Evolutionary conservation across 1,284 basidiomycete species (phyloP).

Genomic region (Papiliotrema flavescens): DNA sequence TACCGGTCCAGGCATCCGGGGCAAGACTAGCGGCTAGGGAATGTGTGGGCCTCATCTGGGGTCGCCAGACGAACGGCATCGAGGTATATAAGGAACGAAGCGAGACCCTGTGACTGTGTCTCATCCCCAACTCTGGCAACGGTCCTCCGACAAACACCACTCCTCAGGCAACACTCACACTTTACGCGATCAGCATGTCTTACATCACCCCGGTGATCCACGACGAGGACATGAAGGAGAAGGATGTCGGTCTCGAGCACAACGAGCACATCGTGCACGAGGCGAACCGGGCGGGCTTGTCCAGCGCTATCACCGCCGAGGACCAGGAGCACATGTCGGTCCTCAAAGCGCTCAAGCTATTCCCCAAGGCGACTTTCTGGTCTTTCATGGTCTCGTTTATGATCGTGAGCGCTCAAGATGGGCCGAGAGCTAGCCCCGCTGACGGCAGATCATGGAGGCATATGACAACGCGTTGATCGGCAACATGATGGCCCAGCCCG

Average conservation of each 20-base stretch:
- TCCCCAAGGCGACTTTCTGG: conserved; percentile 3
- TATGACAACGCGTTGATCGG: conserved; percentile 11
- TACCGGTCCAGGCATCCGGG: no score
- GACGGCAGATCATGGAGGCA: conserved; percentile 1
- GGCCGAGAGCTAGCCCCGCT: background rate
- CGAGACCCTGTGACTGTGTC: no score
- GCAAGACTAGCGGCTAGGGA: no score
- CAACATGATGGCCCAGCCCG: conserved; percentile 36
- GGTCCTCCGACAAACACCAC: no score
- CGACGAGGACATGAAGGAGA: conserved; percentile 2
- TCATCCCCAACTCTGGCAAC: no score
- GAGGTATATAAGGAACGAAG: no score
- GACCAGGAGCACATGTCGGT: conserved; percentile 1
- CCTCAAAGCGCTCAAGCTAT: background rate
- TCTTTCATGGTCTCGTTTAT: conserved; percentile 3
- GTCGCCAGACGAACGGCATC: no score
- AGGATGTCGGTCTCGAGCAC: background rate
- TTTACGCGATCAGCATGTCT: no score
- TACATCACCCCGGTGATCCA: background rate
- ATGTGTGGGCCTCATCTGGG: no score
- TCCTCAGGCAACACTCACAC: no score
- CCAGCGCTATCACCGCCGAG: conserved; percentile 1
- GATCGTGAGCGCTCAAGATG: background rate
- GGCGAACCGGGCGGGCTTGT: background rate
- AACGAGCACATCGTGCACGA: conserved; percentile 1